Percentiles rank a stretch among this genome's conserved stretches.
Evolutionary conservation across 2,329 filamentous ascomycete genomes (phyloP).

Genomic region (Lachnellula cervina): DNA sequence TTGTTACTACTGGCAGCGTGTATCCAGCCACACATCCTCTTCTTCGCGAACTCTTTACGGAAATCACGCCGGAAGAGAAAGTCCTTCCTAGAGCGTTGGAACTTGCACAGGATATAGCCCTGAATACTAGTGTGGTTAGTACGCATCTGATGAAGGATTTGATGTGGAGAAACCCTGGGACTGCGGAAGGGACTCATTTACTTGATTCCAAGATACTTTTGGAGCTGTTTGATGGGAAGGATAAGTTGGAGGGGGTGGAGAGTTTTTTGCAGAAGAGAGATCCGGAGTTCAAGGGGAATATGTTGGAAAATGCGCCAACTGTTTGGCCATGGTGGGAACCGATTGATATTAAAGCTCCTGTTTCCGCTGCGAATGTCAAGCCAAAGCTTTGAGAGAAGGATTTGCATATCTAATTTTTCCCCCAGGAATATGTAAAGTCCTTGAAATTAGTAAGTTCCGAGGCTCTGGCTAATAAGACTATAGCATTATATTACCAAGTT

Average conservation of each 20-base stretch:
- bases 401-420: background rate
- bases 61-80: constrained; percentile 54
- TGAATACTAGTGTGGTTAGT: constrained; percentile 60
- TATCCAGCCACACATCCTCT: constrained; percentile 48
- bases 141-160: constrained; percentile 66
- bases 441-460: background rate
- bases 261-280: constrained; percentile 58
- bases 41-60: constrained; percentile 59
- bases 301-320: constrained; percentile 48
- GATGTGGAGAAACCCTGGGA: constrained; percentile 56
- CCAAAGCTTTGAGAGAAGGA: constrained; percentile 12
- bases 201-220: constrained; percentile 62
- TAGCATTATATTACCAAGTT: too few relatives aligned
- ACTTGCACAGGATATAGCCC: constrained; percentile 61
- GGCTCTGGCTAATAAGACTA: too few relatives aligned
- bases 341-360: constrained; percentile 36
- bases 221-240: constrained; percentile 50
- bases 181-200: constrained; percentile 65
- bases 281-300: constrained; percentile 50
- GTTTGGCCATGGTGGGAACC: constrained; percentile 58
- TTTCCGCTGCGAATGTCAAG: constrained; percentile 24
- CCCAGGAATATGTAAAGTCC: background rate
- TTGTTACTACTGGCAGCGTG: constrained; percentile 62
- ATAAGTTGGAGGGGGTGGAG: constrained; percentile 56
- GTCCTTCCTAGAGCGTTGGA: constrained; percentile 62